A percentile compares a stretch with the other conserved stretches of the same genome.
phyloP scores from a whole-genome alignment of 2,329 filamentous ascomycete species.

The Cercospora sesami region DNA sequence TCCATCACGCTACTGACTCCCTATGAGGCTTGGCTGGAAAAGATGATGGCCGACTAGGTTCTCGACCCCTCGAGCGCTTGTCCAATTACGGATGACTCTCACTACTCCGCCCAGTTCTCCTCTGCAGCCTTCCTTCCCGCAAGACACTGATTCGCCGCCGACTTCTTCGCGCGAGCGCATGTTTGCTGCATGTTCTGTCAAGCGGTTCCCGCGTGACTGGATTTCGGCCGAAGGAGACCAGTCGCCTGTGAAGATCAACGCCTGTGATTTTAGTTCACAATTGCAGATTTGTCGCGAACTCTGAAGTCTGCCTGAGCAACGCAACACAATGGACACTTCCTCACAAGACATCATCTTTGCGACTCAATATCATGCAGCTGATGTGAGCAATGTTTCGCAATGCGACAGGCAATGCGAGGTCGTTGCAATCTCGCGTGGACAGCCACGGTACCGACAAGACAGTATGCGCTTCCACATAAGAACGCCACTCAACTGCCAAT shows the following conservation, averaged over 20 bases:
- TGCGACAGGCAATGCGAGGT: not conserved
- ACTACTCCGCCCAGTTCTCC: not conserved
- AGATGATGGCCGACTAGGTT: not conserved
- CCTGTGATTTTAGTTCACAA: not conserved
- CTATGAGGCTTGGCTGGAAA: conserved; percentile 7
- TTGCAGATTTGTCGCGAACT: not conserved
- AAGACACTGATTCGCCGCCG: not conserved
- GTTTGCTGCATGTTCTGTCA: conserved; percentile 1
- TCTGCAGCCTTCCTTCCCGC: not conserved
- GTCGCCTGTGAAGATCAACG: not conserved
- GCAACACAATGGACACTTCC: not conserved
- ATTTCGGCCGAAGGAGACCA: not conserved
- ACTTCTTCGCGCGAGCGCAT: conserved; percentile 2
- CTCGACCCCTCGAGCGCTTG: not conserved
- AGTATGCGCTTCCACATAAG: not conserved
- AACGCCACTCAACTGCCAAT: conserved; percentile 8
- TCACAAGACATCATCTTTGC: not conserved
- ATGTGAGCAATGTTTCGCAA: not conserved
- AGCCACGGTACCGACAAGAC: conserved; percentile 10
- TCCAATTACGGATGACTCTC: not conserved
- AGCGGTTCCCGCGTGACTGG: conserved; percentile 1
- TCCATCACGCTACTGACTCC: conserved; percentile 4
- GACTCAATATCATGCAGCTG: not conserved
- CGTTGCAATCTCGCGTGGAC: conserved; percentile 6
- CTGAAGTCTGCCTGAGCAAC: not conserved